A percentile compares a stretch with the other conserved stretches of the same genome.
Conservation (phyloP, 169 alveolate species). For the Plasmodium sp. region DNA sequence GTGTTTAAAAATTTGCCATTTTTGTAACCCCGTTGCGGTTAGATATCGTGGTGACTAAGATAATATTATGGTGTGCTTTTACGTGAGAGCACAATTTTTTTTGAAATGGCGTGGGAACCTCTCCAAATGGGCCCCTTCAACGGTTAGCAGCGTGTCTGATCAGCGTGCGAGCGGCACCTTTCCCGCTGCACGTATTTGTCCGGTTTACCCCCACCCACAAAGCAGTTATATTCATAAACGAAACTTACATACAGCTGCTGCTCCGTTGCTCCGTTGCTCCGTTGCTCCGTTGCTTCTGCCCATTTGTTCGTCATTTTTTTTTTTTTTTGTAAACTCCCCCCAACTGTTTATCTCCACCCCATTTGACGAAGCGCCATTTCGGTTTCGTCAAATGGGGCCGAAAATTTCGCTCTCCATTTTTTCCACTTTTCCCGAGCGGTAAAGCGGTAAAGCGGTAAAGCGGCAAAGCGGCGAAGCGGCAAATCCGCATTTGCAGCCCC, state of each 20-base stretch:
- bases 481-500: not conserved
- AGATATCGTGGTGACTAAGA: not conserved
- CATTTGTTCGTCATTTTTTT: not conserved
- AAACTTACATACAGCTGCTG: not conserved
- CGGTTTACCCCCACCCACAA: not conserved
- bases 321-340: not conserved
- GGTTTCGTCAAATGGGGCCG: not conserved
- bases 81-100: not conserved
- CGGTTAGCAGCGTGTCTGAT: not conserved
- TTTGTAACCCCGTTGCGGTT: not conserved
- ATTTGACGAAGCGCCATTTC: not conserved
- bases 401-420: not conserved
- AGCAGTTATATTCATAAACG: not conserved
- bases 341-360: not conserved
- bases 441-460: not conserved
- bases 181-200: not conserved
- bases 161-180: not conserved
- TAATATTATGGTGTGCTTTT: not conserved
- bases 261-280: not conserved
- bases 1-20: constrained; percentile 68
- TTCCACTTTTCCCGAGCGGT: not conserved
- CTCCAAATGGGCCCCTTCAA: not conserved
- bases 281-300: not conserved
- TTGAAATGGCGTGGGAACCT: not conserved
- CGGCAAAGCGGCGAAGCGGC: not conserved